Evolutionary conservation across 805 yeast genomes (phyloP), one percentile per base, ranked within the genome.

Genomic region (Candida easanensis): DNA sequence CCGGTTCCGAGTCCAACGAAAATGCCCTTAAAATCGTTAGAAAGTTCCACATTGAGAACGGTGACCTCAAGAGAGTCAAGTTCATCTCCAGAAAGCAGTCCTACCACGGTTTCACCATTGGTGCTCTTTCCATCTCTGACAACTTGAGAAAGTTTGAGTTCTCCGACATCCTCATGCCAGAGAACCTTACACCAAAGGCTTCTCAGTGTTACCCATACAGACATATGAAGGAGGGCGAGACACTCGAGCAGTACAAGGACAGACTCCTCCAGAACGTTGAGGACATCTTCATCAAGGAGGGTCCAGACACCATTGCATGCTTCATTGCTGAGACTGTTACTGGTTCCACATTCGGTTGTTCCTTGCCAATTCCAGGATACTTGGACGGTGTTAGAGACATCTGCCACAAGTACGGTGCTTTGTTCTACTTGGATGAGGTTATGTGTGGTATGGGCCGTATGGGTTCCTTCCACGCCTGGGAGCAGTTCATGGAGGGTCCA

Each of bases 1-100:
- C 83, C 3, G 88, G 88, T 9, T 69, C 84, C 15, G 86, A 80
- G 61, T 77, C 84, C 17, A 80, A 77, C 56, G 86, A 80, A 57
- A 81, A 80, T 21, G 82, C 83, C 5, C 52, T 80, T 53, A 80
- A 79, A 63, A 74, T 80, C 49, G 76, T 77, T 22, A 66, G 68
- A 55, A 76, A 73, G 56, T 73, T 67, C 50, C 70, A 62, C 44
- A 58, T 66, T 32, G 76, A 69, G 49, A 64, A 55, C 19, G 76
- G 76, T 38, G 73, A 72, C 44, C 49, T 61, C 6, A 58, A 65
- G 43, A 66, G 77, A 57, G 56, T 58, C 51, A 66, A 70, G 43
- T 70, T 69, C 51, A 68, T 74, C 44, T 62, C 71, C n/a, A 63
- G 78, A 56, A 53, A 61, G 37, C 69, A 66, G 56, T 64, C 77